Conservation (phyloP, 169 alveolate genomes). For the Eimeria acervulina region DNA sequence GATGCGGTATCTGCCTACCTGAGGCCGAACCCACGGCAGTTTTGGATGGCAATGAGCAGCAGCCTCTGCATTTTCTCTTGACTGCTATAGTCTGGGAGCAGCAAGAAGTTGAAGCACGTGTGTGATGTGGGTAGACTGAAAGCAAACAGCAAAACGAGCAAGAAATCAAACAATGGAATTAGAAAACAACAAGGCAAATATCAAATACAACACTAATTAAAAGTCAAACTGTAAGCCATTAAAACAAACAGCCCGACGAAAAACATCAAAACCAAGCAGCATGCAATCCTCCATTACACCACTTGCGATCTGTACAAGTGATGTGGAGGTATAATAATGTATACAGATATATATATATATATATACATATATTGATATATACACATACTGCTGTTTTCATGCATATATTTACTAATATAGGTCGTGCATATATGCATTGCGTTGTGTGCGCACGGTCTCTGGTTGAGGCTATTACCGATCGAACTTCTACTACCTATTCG, state of each 20-base stretch:
- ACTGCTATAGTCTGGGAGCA: conserved; percentile 93
- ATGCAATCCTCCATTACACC: too few species aligned
- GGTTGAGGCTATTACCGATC: too few species aligned
- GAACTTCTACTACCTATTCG: too few species aligned
- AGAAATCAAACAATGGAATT: neutral
- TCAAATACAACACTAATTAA: neutral
- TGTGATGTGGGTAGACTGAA: conserved; percentile 94
- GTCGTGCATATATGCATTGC: neutral
- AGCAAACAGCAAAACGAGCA: neutral
- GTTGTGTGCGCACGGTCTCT: too few species aligned
- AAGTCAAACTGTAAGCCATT: too few species aligned
- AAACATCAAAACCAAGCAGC: too few species aligned
- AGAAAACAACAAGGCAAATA: neutral
- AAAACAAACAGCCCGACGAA: too few species aligned
- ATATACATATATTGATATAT: too few species aligned
- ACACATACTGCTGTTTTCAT: too few species aligned
- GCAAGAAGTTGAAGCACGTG: conserved; percentile 96
- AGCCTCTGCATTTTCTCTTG: conserved; percentile 89
- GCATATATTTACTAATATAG: neutral
- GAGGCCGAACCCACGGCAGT: conserved; percentile 95
- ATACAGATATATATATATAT: neutral
- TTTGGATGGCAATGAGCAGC: conserved; percentile 91
- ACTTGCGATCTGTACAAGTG: too few species aligned
- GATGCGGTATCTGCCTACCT: conserved; percentile 70
- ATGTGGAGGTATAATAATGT: neutral